Evolutionary conservation across 352 stramenopile genomes (phyloP).

Genomic region (Halophytophthora batemanensis): DNA sequence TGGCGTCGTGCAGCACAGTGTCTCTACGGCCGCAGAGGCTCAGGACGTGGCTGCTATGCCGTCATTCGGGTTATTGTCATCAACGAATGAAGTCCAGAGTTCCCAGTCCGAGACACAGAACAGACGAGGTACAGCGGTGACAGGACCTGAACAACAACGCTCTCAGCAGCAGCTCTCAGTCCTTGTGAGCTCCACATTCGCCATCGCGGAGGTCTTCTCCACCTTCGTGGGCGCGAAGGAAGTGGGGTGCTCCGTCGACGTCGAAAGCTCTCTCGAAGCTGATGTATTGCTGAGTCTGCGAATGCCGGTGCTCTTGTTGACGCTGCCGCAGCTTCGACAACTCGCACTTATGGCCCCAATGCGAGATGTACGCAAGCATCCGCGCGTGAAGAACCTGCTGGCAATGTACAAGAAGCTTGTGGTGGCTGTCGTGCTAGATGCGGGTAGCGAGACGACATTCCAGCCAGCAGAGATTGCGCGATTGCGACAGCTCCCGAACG

Average conservation of each 20-base stretch:
- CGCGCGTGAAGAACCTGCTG: constrained; percentile 26
- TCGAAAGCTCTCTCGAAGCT: constrained; percentile 44
- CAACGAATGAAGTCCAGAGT: neutral
- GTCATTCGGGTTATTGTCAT: constrained; percentile 17
- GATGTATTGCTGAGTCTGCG: constrained; percentile 46
- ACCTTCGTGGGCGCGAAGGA: constrained; percentile 17
- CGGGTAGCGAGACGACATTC: neutral
- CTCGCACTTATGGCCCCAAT: constrained; percentile 14
- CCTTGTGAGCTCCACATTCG: constrained; percentile 31
- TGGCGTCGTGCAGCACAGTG: neutral
- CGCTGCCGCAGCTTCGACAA: constrained; percentile 16
- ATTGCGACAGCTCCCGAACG: constrained; percentile 30
- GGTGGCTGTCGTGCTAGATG: constrained; percentile 30
- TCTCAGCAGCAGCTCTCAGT: constrained; percentile 17
- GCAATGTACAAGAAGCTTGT: constrained; percentile 58
- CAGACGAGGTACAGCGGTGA: constrained; percentile 1
- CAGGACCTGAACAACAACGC: constrained; percentile 3
- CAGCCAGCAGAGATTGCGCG: constrained; percentile 13
- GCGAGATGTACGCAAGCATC: constrained; percentile 25
- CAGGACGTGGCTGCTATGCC: constrained; percentile 5
- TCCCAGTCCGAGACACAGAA: neutral
- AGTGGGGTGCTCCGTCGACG: constrained; percentile 19
- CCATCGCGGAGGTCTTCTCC: constrained; percentile 22
- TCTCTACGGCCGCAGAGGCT: neutral
- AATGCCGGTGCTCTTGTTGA: constrained; percentile 24